phyloP scores from a whole-genome alignment of 306 rosid species.

The Senna siamea region DNA sequence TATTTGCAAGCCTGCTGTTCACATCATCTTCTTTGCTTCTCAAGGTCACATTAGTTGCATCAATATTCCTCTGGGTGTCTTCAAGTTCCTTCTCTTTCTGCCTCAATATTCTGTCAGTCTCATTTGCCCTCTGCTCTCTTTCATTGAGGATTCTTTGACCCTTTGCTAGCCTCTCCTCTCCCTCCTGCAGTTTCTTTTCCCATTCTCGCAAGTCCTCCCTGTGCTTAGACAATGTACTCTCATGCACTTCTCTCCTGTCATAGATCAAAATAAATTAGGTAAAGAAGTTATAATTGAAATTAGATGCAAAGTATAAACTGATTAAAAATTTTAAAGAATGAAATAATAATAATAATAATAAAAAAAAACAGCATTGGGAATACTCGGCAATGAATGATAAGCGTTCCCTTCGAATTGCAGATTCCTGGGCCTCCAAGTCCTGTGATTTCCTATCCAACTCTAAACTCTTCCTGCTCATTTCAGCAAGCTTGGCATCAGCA shows the following conservation, averaged over 20 bases:
- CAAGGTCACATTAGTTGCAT: slow-evolving; percentile 60
- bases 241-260: slow-evolving; percentile 73
- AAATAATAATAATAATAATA: no score
- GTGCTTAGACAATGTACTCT: slow-evolving; percentile 71
- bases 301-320: slow-evolving; percentile 4
- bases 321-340: neutral
- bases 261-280: slow-evolving; percentile 33
- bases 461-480: slow-evolving; percentile 76
- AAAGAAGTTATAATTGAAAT: slow-evolving; percentile 10
- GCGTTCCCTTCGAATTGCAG: slow-evolving; percentile 69
- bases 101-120: slow-evolving; percentile 71
- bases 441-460: slow-evolving; percentile 81
- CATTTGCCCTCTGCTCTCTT: slow-evolving; percentile 94
- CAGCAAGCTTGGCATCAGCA: slow-evolving; percentile 94
- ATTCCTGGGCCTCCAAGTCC: slow-evolving; percentile 80
- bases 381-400: slow-evolving; percentile 84
- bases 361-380: slow-evolving; percentile 18
- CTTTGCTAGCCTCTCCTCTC: slow-evolving; percentile 88
- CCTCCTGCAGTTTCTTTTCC: slow-evolving; percentile 92
- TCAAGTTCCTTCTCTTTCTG: slow-evolving; percentile 87
- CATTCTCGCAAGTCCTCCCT: slow-evolving; percentile 89
- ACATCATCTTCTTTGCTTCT: slow-evolving; percentile 82
- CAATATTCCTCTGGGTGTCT: slow-evolving; percentile 82
- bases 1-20: slow-evolving; percentile 65
- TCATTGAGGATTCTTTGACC: slow-evolving; percentile 85